Percentiles rank a stretch among this genome's conserved stretches.
These are phyloP conservation scores for Leptodontidium sp. DNA, from an alignment of 2,329 filamentous ascomycete species.

Conservation along the genomic window DNA sequence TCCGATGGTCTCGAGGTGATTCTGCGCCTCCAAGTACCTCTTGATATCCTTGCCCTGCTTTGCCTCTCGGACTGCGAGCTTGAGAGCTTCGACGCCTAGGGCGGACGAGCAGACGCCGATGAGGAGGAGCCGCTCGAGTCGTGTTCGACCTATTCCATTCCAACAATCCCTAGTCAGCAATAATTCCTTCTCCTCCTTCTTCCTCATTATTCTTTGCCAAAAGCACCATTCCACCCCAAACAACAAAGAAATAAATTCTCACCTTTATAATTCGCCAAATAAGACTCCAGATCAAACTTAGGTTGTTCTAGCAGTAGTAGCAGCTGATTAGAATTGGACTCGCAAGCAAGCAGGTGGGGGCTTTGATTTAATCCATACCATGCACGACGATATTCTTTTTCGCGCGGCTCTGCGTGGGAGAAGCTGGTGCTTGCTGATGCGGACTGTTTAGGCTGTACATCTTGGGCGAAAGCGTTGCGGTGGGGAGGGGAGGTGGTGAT, in stretches of 20 bases:
- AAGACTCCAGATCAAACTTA: constrained; percentile 90
- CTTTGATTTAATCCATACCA: constrained; percentile 27
- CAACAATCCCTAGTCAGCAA: constrained; percentile 9
- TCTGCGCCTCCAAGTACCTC: constrained; percentile 74
- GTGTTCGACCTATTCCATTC: constrained; percentile 73
- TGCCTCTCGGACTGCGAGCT: constrained; percentile 77
- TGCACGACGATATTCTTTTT: constrained; percentile 37
- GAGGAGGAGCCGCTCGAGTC: constrained; percentile 80
- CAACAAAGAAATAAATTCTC: constrained; percentile 26
- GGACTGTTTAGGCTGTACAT: constrained; percentile 32
- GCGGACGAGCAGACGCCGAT: constrained; percentile 82
- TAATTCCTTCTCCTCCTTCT: not conserved
- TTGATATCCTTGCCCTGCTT: constrained; percentile 77
- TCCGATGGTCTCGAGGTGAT: constrained; percentile 67
- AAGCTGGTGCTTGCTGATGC: constrained; percentile 29
- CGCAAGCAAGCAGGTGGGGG: not conserved
- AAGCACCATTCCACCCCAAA: too few species aligned
- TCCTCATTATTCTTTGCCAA: too few species aligned
- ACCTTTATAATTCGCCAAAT: constrained; percentile 91
- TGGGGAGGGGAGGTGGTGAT: constrained; percentile 1
- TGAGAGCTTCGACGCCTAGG: constrained; percentile 82
- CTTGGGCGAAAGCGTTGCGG: not conserved
- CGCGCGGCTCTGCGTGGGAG: constrained; percentile 34
- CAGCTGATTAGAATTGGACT: constrained; percentile 20
- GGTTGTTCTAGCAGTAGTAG: constrained; percentile 56